phyloP scores from a whole-genome alignment of 805 yeast species.

The Candida suzukii region DNA sequence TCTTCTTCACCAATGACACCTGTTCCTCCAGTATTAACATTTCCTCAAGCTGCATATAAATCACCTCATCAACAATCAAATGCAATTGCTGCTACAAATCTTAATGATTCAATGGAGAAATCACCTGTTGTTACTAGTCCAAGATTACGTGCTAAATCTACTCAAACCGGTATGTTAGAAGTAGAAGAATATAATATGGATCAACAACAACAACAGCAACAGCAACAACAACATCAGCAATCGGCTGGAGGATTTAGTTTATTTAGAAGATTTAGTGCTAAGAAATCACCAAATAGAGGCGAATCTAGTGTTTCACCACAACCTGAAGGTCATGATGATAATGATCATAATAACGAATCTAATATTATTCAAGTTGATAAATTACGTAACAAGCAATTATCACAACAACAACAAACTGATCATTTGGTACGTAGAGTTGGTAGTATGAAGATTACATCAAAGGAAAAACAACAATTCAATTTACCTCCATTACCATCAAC shows the following conservation, averaged over 20 bases:
- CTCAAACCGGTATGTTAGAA: neutral
- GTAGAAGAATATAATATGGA: slow-evolving; percentile 3
- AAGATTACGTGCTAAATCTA: neutral
- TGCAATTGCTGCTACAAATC: neutral
- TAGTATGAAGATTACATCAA: slow-evolving; percentile 53
- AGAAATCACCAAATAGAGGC: slow-evolving; percentile 8
- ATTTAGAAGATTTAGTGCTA: slow-evolving; percentile 28
- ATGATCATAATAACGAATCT: slow-evolving; percentile 8
- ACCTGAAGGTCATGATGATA: neutral
- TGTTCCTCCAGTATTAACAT: slow-evolving; percentile 22
- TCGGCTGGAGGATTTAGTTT: slow-evolving; percentile 14
- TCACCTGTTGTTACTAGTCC: neutral
- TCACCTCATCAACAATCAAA: slow-evolving; percentile 19
- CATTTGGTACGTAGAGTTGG: slow-evolving; percentile 48
- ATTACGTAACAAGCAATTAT: slow-evolving; percentile 1
- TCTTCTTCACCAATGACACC: slow-evolving; percentile 5
- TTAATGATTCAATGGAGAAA: neutral
- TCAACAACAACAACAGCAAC: slow-evolving; percentile 12
- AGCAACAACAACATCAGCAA: slow-evolving; percentile 11
- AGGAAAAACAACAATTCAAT: slow-evolving; percentile 33
- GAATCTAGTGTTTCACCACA: neutral
- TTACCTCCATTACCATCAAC: slow-evolving; percentile 22
- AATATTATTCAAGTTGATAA: slow-evolving; percentile 10
- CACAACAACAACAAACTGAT: neutral
- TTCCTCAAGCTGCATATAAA: slow-evolving; percentile 37